phyloP scores from a whole-genome alignment of 139 green algal genomes.

The Picochlorum sp. region DNA sequence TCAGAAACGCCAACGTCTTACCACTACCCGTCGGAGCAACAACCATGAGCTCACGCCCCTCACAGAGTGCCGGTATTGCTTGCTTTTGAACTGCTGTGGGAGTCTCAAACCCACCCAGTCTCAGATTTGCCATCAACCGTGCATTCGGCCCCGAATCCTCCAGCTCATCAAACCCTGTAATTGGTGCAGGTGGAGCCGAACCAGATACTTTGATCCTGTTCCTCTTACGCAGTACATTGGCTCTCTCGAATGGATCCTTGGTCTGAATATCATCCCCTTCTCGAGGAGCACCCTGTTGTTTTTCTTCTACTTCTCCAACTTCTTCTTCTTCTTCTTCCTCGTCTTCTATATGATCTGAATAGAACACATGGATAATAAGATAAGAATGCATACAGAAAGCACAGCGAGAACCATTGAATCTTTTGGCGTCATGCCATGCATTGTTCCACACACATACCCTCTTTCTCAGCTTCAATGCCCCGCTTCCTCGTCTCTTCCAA shows the following conservation, averaged over 20 bases:
- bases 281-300: neutral
- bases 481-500: neutral
- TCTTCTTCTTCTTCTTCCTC: neutral
- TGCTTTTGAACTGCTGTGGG: constrained; percentile 92
- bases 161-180: constrained; percentile 12
- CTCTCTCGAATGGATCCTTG: constrained; percentile 49
- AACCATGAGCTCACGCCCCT: constrained; percentile 62
- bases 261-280: constrained; percentile 18
- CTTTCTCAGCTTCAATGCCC: neutral
- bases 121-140: constrained; percentile 29
- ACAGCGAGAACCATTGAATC: too few species aligned
- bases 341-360: neutral
- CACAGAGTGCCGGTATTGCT: constrained; percentile 64
- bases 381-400: too few species aligned
- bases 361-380: too few species aligned
- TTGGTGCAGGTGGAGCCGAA: constrained; percentile 2
- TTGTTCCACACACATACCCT: neutral
- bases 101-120: constrained; percentile 36
- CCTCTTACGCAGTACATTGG: constrained; percentile 60
- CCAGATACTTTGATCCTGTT: constrained; percentile 47
- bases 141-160: neutral
- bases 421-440: neutral
- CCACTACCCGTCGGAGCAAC: constrained; percentile 80
- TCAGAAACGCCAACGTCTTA: constrained; percentile 90
- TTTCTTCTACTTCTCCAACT: neutral